A percentile compares a stretch with the other conserved stretches of the same genome.
These are phyloP conservation scores for Phellopilus nigrolimitatus DNA, from an alignment of 1,284 basidiomycete genomes.

Conservation along the genomic window DNA sequence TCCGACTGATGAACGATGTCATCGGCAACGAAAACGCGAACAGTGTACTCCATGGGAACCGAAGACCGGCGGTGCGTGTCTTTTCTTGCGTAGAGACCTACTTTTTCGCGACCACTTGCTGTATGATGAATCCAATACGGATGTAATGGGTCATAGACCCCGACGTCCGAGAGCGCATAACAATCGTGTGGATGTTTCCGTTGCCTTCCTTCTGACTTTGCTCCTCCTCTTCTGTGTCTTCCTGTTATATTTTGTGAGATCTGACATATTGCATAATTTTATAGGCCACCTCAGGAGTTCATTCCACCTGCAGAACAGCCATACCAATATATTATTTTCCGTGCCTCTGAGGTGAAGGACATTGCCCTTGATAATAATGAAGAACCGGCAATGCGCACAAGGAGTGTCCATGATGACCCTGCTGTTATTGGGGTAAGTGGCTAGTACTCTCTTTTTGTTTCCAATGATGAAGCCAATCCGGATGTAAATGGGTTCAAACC, in stretches of 20 bases:
- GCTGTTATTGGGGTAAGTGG: slow-evolving; percentile 67
- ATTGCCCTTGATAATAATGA: slow-evolving; percentile 72
- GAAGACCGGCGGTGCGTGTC: slow-evolving; percentile 71
- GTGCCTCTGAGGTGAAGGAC: slow-evolving; percentile 78
- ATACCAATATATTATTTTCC: slow-evolving; percentile 79
- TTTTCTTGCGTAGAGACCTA: slow-evolving; percentile 11
- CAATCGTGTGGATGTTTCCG: slow-evolving; percentile 62
- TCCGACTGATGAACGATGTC: slow-evolving; percentile 1
- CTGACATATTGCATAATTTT: background rate
- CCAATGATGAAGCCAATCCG: slow-evolving; percentile 42
- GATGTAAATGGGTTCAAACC: slow-evolving; percentile 43
- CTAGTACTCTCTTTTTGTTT: slow-evolving; percentile 18
- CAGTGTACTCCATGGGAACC: slow-evolving; percentile 87
- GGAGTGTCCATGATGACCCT: slow-evolving; percentile 72
- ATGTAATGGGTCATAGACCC: slow-evolving; percentile 53
- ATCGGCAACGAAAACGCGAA: slow-evolving; percentile 1
- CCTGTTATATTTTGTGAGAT: slow-evolving; percentile 6
- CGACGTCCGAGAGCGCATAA: slow-evolving; percentile 65
- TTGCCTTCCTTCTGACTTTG: slow-evolving; percentile 56
- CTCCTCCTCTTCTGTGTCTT: slow-evolving; percentile 15
- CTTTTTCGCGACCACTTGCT: background rate
- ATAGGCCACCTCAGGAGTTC: slow-evolving; percentile 64
- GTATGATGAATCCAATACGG: slow-evolving; percentile 52
- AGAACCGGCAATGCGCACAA: slow-evolving; percentile 34
- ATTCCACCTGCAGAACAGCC: slow-evolving; percentile 75